phyloP scores from a whole-genome alignment of 306 rosid species.

The Prunus kanzakura region DNA sequence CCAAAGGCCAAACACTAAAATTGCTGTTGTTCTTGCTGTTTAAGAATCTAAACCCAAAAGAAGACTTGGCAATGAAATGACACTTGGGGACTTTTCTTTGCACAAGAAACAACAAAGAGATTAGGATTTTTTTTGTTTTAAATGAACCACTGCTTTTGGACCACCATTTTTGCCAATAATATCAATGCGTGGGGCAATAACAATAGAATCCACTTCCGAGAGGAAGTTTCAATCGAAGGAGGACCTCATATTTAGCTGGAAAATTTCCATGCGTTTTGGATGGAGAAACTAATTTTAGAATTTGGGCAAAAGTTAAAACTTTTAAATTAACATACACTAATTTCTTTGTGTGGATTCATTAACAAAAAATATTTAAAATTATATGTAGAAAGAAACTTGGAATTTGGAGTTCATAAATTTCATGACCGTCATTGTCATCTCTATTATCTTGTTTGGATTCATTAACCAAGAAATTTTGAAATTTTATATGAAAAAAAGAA shows the following conservation, averaged over 20 bases:
- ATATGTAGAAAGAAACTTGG: too few species aligned
- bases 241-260: neutral
- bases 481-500: too few species aligned
- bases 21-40: neutral
- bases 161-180: neutral
- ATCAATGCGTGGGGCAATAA: neutral
- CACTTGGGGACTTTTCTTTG: neutral
- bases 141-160: neutral
- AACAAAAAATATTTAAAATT: too few species aligned
- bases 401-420: too few species aligned
- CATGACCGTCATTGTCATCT: too few species aligned
- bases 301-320: too few species aligned
- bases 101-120: neutral
- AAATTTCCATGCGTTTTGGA: neutral
- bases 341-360: too few species aligned
- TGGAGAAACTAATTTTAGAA: too few species aligned
- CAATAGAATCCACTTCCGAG: neutral
- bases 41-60: neutral
- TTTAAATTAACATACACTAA: too few species aligned
- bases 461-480: too few species aligned
- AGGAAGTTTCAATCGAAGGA: neutral
- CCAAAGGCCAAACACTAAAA: neutral
- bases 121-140: neutral
- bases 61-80: neutral
- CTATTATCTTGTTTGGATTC: too few species aligned